phyloP scores from a whole-genome alignment of 768 basidiomycete species.

The Lyophyllum semitale region DNA sequence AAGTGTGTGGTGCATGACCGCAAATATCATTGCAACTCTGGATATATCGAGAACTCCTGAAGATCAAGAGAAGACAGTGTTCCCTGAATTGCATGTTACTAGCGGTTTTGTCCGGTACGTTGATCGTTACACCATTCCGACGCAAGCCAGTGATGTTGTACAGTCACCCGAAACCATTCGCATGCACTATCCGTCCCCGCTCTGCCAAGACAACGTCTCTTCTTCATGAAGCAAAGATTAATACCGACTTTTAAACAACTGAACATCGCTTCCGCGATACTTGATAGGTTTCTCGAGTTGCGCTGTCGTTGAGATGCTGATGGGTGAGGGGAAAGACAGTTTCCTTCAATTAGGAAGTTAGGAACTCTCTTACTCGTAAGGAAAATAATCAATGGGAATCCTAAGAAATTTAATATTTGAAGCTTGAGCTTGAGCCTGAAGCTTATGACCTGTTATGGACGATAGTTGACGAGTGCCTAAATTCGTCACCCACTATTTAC shows the following conservation, averaged over 20 bases:
- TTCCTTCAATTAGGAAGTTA: background rate
- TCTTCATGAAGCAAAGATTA: constrained; percentile 29
- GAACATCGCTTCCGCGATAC: background rate
- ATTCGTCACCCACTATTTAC: background rate
- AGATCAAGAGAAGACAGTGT: constrained; percentile 41
- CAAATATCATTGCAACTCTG: constrained; percentile 46
- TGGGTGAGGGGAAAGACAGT: background rate
- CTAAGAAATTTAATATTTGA: no score
- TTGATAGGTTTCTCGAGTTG: background rate
- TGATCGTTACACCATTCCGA: background rate
- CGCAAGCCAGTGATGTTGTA: background rate
- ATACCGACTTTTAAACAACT: constrained; percentile 8
- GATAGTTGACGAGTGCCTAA: background rate
- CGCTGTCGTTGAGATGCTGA: background rate
- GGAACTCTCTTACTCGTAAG: background rate
- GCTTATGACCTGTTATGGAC: no score
- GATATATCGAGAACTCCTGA: constrained; percentile 44
- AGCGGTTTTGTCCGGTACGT: constrained; percentile 50
- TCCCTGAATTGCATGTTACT: constrained; percentile 37
- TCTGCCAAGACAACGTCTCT: constrained; percentile 29
- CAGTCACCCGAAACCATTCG: constrained; percentile 56
- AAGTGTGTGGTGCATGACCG: constrained; percentile 46
- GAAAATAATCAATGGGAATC: background rate
- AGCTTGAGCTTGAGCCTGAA: no score
- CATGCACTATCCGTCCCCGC: constrained; percentile 47